Evolutionary conservation across 768 basidiomycete species (phyloP).

Genomic region (Lactarius hengduanensis): DNA sequence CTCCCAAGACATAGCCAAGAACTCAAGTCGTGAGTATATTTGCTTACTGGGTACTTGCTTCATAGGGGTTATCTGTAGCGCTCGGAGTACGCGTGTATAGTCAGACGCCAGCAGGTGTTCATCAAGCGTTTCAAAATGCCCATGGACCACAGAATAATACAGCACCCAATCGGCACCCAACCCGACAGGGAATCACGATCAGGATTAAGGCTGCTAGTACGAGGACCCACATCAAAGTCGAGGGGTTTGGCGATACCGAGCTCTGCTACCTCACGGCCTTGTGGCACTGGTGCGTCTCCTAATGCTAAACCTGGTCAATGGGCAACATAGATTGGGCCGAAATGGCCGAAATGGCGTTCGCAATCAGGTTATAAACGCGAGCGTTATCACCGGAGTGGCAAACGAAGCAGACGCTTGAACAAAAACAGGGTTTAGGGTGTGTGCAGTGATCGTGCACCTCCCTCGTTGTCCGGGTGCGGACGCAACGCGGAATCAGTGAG

Average conservation of each 20-base stretch:
- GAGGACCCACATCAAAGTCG: background rate
- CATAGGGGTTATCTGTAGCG: background rate
- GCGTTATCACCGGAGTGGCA: background rate
- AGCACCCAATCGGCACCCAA: background rate
- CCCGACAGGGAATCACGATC: background rate
- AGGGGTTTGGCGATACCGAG: background rate
- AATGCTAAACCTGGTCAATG: background rate
- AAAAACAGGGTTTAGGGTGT: background rate
- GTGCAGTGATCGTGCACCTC: background rate
- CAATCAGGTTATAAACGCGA: background rate
- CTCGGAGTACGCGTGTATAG: background rate
- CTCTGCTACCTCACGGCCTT: background rate
- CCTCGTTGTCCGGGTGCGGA: conserved; percentile 21
- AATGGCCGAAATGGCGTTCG: background rate
- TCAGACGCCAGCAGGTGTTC: background rate
- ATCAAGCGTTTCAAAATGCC: background rate
- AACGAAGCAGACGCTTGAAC: background rate
- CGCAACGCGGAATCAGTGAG: conserved; percentile 6
- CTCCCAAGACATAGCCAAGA: background rate
- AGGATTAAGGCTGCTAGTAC: background rate
- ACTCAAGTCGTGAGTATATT: background rate
- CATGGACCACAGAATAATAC: background rate
- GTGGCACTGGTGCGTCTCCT: background rate
- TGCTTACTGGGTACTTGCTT: background rate
- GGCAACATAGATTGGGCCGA: background rate